A percentile compares a stretch with the other conserved stretches of the same genome.
Evolutionary conservation across 805 yeast genomes (phyloP).

Genomic region (Groenewaldozyma tartarivorans): DNA sequence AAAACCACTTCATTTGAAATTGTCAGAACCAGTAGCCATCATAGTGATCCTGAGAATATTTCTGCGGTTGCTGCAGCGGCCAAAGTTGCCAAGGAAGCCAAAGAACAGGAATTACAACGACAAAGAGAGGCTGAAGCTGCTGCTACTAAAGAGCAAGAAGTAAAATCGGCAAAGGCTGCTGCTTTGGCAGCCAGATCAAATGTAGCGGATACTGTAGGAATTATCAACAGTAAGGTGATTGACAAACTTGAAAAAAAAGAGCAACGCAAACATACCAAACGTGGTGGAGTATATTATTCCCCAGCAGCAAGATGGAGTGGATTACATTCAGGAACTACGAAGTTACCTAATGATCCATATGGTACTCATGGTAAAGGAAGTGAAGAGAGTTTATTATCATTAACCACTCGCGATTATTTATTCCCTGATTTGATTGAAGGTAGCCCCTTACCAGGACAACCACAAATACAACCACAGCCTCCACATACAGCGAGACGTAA

Average conservation of each 20-base stretch:
- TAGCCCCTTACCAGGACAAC: no score
- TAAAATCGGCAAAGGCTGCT: slow-evolving; percentile 16
- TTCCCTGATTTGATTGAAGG: no score
- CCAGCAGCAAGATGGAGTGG: slow-evolving; percentile 14
- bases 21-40: neutral
- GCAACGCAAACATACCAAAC: slow-evolving; percentile 1
- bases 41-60: neutral
- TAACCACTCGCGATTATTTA: no score
- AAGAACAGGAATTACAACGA: neutral
- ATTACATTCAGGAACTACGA: neutral
- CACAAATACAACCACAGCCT: neutral
- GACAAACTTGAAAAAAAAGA: slow-evolving; percentile 2
- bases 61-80: slow-evolving; percentile 4
- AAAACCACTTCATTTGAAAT: no score
- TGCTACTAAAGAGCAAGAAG: neutral
- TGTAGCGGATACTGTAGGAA: slow-evolving; percentile 13
- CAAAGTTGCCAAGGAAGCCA: neutral
- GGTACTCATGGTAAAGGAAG: neutral
- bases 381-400: neutral
- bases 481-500: no score
- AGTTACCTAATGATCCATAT: neutral
- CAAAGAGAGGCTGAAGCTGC: neutral
- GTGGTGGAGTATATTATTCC: slow-evolving; percentile 5
- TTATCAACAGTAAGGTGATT: slow-evolving; percentile 9
- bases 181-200: slow-evolving; percentile 14